These are phyloP conservation scores for Fulvia fulva DNA, from an alignment of 2,329 filamentous ascomycete species.

Conservation along the genomic window DNA sequence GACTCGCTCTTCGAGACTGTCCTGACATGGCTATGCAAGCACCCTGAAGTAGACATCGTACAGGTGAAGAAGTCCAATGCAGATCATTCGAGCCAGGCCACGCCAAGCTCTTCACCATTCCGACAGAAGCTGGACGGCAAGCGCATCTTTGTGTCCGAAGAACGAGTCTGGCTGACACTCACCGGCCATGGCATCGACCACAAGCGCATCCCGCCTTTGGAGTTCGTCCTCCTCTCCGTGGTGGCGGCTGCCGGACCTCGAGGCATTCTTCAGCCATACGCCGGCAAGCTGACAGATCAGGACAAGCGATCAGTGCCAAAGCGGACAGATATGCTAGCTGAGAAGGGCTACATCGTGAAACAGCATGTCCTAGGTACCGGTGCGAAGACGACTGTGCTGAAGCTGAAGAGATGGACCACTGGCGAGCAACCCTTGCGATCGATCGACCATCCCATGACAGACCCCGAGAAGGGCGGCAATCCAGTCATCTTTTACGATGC, in stretches of 20 bases:
- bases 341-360: conserved; percentile 61
- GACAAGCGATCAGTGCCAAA: conserved; percentile 63
- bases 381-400: conserved; percentile 54
- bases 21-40: conserved; percentile 55
- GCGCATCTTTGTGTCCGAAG: conserved; percentile 50
- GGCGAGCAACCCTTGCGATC: conserved; percentile 17
- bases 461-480: conserved; percentile 12
- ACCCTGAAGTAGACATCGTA: conserved; percentile 54
- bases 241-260: conserved; percentile 53
- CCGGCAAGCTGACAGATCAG: conserved; percentile 54
- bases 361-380: conserved; percentile 46
- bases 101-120: conserved; percentile 22
- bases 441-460: conserved; percentile 4
- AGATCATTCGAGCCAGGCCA: conserved; percentile 38
- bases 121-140: conserved; percentile 13
- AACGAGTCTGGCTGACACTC: conserved; percentile 57
- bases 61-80: conserved; percentile 31
- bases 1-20: conserved; percentile 50
- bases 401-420: conserved; percentile 45
- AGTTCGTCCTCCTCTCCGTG: conserved; percentile 56
- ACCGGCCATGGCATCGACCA: conserved; percentile 57
- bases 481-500: conserved; percentile 42
- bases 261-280: conserved; percentile 56
- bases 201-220: conserved; percentile 49
- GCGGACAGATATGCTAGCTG: conserved; percentile 54